Base-by-base conservation (phyloP, 2,329 filamentous ascomycete species). In the Fusarium incarnatum region DNA sequence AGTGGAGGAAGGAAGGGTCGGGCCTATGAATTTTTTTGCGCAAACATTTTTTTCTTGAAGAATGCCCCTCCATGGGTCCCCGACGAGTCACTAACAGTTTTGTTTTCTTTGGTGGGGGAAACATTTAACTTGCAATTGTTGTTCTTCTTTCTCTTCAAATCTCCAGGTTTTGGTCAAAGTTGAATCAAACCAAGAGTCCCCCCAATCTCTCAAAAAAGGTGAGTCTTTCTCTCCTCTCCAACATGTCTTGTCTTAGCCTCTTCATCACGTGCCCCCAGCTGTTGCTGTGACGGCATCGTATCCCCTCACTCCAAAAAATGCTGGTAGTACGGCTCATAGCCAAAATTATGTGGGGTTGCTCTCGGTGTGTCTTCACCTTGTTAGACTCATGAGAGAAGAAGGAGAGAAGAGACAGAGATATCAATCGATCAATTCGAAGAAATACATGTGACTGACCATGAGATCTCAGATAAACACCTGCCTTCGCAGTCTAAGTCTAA, bases 1-100 rank as follows among this genome's bases (percentile, higher is more conserved):
- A 72, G 37, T 72, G 69, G 69, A 62, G 45, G 67, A 56, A 60
- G 41, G 71, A 72, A 71, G 71, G 70, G 71, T 64, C 65, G 62
- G 55, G 65, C 52, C 52, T 73, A 74, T 76, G 30, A 25, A 56
- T 65, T 61, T 64, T 64, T 64, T 40, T 64, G 49, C 63, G 63
- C 66, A 69, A 72, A 66, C 72, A 72, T 66, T 66, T 66, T 70
- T 67, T 70, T 66, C 60, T 25, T 63, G 48, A 58, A 67, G 54
- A 47, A 49, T 69, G 71, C 70, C 72, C 72, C 73, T 75, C 73
- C 71, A 73, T 68, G 46, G 49, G n/a, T 2, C 49, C 32, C 34
- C 18, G 25, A 37, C 34, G 18, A 37, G 60, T 66, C 46, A 27
- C 56, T 50, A 57, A 40, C 55, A 58, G 48, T 61, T 70, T 70